phyloP scores from a whole-genome alignment of 139 green algal genomes.

The Spirogloea muscicola region DNA sequence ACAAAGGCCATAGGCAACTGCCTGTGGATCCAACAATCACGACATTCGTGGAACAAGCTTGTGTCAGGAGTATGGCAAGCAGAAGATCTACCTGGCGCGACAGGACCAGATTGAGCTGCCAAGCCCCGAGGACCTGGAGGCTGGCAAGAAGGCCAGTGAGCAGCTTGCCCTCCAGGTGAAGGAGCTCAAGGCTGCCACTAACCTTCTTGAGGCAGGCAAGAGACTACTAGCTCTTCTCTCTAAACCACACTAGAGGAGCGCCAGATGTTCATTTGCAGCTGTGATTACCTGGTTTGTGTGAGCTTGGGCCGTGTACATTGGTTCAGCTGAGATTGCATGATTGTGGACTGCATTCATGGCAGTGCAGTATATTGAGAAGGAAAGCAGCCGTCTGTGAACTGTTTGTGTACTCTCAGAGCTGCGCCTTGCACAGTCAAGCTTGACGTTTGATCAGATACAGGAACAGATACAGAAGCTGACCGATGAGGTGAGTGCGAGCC shows the following conservation, averaged over 20 bases:
- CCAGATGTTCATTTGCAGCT: too few relatives aligned
- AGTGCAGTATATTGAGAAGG: too few relatives aligned
- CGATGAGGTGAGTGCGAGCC: background rate
- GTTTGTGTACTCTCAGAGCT: background rate
- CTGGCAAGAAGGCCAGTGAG: conserved; percentile 25
- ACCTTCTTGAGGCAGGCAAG: background rate
- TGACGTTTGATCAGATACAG: background rate
- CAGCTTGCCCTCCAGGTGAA: background rate
- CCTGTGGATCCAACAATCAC: too few relatives aligned
- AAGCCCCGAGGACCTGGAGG: conserved; percentile 10
- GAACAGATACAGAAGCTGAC: background rate
- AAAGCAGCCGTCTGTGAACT: background rate
- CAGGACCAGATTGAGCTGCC: conserved; percentile 47
- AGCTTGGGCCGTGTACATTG: too few relatives aligned
- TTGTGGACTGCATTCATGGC: too few relatives aligned
- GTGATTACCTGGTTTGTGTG: too few relatives aligned
- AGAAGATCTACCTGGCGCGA: conserved; percentile 45
- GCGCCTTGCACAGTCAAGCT: background rate
- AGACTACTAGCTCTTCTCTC: too few relatives aligned
- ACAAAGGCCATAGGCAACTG: too few relatives aligned
- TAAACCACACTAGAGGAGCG: too few relatives aligned
- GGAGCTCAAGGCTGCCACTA: background rate
- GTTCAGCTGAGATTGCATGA: too few relatives aligned
- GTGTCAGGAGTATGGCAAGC: conserved; percentile 51
- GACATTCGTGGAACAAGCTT: too few relatives aligned